Conservation (phyloP, 495 filamentous ascomycete genomes). For the Talaromyces nanjingensis region DNA sequence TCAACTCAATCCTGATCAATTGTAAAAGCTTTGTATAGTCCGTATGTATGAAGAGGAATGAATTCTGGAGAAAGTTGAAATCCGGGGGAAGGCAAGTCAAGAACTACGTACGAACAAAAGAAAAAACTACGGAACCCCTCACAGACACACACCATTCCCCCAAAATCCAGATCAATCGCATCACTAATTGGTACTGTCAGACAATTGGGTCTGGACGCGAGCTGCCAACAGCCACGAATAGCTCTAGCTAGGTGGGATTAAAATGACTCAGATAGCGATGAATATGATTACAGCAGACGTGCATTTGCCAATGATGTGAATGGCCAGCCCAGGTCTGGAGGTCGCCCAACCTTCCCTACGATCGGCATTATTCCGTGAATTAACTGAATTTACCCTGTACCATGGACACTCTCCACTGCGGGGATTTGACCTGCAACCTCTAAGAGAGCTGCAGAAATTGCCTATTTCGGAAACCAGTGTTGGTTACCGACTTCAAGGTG, state of each 20-base stretch:
- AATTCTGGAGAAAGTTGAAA: not conserved
- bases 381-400: not conserved
- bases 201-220: not conserved
- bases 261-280: not conserved
- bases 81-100: not conserved
- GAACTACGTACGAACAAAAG: not conserved
- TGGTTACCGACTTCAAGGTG: not conserved
- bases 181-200: not conserved
- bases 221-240: not conserved
- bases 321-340: not conserved
- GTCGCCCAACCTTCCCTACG: not conserved
- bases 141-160: not conserved
- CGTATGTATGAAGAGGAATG: not conserved
- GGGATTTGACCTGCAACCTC: not conserved
- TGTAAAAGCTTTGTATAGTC: not conserved
- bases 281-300: not conserved
- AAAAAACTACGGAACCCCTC: not conserved
- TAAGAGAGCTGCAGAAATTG: not conserved
- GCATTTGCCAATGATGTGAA: not conserved
- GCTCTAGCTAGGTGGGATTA: not conserved
- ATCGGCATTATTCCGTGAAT: not conserved
- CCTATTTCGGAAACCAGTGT: not conserved
- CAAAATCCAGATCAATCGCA: not conserved
- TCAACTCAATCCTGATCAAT: not conserved
- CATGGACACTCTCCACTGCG: not conserved